Base-by-base conservation (phyloP, 106 monocot species). In the Dendrobium chrysotoxum region DNA sequence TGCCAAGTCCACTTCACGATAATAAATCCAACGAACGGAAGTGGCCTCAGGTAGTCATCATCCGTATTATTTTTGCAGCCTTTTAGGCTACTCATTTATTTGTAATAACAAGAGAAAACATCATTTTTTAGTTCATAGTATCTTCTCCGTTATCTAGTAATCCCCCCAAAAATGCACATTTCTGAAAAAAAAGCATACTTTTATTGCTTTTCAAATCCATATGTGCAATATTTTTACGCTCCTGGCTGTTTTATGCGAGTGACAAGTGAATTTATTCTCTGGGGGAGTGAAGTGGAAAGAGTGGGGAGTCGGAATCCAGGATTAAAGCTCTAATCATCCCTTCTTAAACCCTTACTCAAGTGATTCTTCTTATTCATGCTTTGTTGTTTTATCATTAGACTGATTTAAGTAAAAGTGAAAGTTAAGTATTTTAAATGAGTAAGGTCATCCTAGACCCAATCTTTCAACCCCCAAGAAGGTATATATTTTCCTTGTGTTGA, bases 41-140 rank as follows among this genome's bases (percentile, higher is more conserved):
- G 74, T 42, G 74, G 74, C n/a, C 41, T 41, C 74, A 74, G 74
- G 74, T 74, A 20, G 40, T 40, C 35, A 18, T 73, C 38, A 73
- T 73, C 23, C 40, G 28, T 12, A 68, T 30, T 30, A 9, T n/a
- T 68, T 31, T 68, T 68, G 12, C 28, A 15, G 28, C 46, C 25
- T 68, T 30, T 68, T 7, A 28, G 5, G 30, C 10, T 11, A 12
- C 12, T 68, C 30, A 12, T 68, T 30, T 68, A 31, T 7, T 31
- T 68, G 28, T 26, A 70, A 5, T 70, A 70, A 74, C 35, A 15
- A 70, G 31, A 35, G 35, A 13, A 35, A 31, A 31, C 15, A 10
- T 35, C 70, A 3, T 11, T 35, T 31, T 70, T 31, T 70, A 1
- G 12, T 61, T 70, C 3, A 35, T 70, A 35, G 35, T 17, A 31